Conservation (phyloP, 2,329 filamentous ascomycete genomes). For the Fusarium pseudonygamai region DNA sequence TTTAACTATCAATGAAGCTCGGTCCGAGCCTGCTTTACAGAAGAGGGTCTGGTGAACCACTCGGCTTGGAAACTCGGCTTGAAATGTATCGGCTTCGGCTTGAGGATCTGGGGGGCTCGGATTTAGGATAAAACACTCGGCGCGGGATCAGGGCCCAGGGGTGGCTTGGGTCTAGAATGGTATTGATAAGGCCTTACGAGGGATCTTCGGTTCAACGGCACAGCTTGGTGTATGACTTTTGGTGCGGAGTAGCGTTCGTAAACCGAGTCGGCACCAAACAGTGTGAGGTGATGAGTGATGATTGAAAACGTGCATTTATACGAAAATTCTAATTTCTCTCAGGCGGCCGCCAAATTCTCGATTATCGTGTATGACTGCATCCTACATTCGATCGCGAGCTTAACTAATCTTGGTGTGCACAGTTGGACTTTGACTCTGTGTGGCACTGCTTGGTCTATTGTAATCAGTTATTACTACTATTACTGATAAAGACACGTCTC, state of each 20-base stretch:
- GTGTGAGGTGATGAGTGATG: neutral
- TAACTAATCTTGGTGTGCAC: fast-evolving
- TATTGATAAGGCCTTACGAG: neutral
- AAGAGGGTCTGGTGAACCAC: too few relatives aligned
- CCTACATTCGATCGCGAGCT: neutral
- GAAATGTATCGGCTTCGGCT: neutral
- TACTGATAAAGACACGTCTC: too few relatives aligned
- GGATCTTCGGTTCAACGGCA: neutral
- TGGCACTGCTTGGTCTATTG: too few relatives aligned
- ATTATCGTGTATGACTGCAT: neutral
- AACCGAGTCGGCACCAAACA: fast-evolving
- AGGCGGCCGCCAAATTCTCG: fast-evolving
- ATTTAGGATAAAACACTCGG: neutral
- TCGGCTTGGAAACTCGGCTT: neutral
- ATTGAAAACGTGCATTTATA: neutral
- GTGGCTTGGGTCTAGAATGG: too few relatives aligned
- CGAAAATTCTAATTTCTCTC: fast-evolving
- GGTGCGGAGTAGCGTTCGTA: neutral
- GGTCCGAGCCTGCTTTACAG: neutral
- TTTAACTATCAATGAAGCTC: neutral
- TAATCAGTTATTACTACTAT: too few relatives aligned
- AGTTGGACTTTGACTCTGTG: too few relatives aligned
- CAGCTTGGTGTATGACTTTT: neutral
- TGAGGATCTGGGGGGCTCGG: neutral
- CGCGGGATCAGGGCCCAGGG: neutral